phyloP scores from a whole-genome alignment of 345 rosid genomes.

The Dipteronia sinensis region DNA sequence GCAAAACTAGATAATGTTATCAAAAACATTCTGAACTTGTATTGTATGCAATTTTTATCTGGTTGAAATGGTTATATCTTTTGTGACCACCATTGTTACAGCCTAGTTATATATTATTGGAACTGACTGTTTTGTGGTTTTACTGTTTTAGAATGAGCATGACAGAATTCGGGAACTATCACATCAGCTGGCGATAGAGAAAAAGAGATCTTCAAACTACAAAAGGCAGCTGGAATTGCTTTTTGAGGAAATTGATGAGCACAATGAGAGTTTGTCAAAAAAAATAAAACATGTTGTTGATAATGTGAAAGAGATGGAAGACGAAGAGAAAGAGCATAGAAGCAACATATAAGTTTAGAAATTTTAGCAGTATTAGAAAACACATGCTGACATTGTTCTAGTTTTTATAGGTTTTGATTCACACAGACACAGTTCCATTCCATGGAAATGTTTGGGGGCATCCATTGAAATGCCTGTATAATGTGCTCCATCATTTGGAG shows the following conservation, averaged over 20 bases:
- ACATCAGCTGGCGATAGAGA: conserved; percentile 91
- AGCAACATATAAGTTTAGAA: conserved; percentile 45
- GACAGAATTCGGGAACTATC: conserved; percentile 87
- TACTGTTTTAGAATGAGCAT: conserved; percentile 73
- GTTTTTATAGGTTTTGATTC: conserved; percentile 6
- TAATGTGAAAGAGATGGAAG: conserved; percentile 71
- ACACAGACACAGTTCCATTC: background rate
- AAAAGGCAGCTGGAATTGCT: conserved; percentile 90
- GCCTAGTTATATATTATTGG: background rate
- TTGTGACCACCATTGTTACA: background rate
- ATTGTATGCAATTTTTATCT: background rate
- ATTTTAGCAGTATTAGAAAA: conserved; percentile 12
- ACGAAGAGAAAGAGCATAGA: conserved; percentile 60
- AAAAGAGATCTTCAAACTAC: conserved; percentile 84
- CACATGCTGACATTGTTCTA: conserved; percentile 10
- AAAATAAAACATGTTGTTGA: conserved; percentile 84
- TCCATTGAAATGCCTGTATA: conserved; percentile 12
- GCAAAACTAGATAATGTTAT: background rate
- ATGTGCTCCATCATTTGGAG: conserved; percentile 14
- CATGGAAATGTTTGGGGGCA: conserved; percentile 16
- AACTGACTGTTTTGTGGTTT: conserved; percentile 4
- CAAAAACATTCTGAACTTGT: background rate
- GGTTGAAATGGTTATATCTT: background rate
- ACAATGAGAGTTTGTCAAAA: conserved; percentile 78
- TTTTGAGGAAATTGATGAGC: conserved; percentile 88